Evolutionary conservation across 192 early-diverging fungal species (phyloP).

Genomic region (Coemansia sp.): DNA sequence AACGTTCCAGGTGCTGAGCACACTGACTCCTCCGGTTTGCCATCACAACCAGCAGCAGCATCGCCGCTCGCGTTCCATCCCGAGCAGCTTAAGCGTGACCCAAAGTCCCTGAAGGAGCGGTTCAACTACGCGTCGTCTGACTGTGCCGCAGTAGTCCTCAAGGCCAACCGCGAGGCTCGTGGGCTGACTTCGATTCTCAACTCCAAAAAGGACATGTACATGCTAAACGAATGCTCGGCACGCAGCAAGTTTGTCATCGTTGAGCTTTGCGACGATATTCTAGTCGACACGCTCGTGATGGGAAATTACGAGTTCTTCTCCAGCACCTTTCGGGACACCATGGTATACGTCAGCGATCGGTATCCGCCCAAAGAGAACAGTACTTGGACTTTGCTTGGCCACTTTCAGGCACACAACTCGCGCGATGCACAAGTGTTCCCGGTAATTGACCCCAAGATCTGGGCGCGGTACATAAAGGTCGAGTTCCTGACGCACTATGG

Average conservation of each 20-base stretch:
- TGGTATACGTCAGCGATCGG: conserved; percentile 69
- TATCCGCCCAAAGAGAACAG: conserved; percentile 70
- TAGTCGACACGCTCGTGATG: conserved; percentile 84
- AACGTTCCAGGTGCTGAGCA: not conserved
- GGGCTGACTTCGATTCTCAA: conserved; percentile 77
- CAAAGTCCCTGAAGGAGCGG: conserved; percentile 72
- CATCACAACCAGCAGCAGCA: not conserved
- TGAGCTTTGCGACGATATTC: conserved; percentile 91
- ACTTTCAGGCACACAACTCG: conserved; percentile 81
- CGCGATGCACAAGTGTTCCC: conserved; percentile 87
- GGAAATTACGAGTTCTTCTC: conserved; percentile 98
- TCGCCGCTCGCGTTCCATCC: not conserved
- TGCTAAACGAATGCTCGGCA: conserved; percentile 87
- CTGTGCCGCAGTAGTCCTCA: conserved; percentile 87
- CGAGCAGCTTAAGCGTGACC: conserved; percentile 15
- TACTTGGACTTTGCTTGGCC: conserved; percentile 77
- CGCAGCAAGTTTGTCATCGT: conserved; percentile 78
- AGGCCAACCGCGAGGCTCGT: conserved; percentile 80
- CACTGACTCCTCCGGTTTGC: not conserved
- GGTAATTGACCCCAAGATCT: conserved; percentile 68
- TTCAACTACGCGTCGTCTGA: conserved; percentile 95
- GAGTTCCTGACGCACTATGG: conserved; percentile 90
- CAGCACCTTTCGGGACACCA: conserved; percentile 85
- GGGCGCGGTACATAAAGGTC: conserved; percentile 82
- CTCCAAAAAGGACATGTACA: conserved; percentile 91